phyloP scores from a whole-genome alignment of 345 rosid species.

The Physaria fendleri region DNA sequence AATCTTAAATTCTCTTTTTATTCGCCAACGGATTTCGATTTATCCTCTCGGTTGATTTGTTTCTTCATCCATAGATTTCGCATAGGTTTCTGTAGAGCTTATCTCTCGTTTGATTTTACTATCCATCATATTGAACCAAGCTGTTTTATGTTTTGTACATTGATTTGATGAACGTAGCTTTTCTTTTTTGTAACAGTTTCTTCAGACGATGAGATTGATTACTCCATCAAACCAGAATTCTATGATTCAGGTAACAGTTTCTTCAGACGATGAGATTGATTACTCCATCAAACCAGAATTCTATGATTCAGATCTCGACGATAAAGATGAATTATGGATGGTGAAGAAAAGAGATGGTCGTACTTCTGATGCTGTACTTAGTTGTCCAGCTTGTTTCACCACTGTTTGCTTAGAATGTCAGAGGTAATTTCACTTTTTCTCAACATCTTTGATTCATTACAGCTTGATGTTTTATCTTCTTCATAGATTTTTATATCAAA shows the following conservation, averaged over 20 bases:
- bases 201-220: slow-evolving; percentile 72
- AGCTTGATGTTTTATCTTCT: not conserved
- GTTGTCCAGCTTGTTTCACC: slow-evolving; percentile 87
- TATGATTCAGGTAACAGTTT: slow-evolving; percentile 70
- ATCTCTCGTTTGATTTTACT: not conserved
- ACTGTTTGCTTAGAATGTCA: slow-evolving; percentile 74
- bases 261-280: no score
- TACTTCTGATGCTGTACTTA: slow-evolving; percentile 68
- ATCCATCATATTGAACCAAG: not conserved
- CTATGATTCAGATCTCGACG: slow-evolving; percentile 64
- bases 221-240: slow-evolving; percentile 58
- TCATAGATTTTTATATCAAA: not conserved
- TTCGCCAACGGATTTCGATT: not conserved
- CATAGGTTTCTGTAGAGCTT: not conserved
- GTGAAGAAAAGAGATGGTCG: slow-evolving; percentile 45
- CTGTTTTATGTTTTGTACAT: not conserved
- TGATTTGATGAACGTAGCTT: not conserved
- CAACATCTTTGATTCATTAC: not conserved
- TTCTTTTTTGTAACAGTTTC: slow-evolving; percentile 47
- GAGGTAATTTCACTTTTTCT: slow-evolving; percentile 34
- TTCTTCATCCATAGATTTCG: not conserved
- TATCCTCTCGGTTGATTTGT: not conserved
- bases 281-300: slow-evolving; percentile 62
- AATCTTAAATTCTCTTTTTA: not conserved
- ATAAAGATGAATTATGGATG: slow-evolving; percentile 64